These are phyloP conservation scores for Coemansia sp. DNA, from an alignment of 192 early-diverging fungal genomes.

Conservation along the genomic window DNA sequence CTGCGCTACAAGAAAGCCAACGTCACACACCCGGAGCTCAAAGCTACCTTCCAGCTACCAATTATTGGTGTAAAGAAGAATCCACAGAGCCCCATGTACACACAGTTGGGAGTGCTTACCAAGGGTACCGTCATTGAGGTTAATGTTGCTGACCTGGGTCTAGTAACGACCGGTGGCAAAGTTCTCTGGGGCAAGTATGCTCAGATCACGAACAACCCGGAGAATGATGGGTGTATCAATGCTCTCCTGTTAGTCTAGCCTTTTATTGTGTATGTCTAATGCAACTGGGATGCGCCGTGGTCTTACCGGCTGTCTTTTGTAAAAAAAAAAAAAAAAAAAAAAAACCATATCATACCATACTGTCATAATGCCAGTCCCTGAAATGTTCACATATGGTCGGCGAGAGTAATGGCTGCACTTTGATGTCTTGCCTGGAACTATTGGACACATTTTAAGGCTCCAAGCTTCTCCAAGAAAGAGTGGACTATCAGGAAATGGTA, in stretches of 20 bases:
- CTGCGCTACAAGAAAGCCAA: constrained; percentile 98
- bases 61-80: constrained; percentile 99
- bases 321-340: too few relatives aligned
- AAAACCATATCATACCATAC: too few relatives aligned
- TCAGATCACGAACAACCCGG: constrained; percentile 97
- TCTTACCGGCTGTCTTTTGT: too few relatives aligned
- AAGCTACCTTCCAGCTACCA: constrained; percentile 94
- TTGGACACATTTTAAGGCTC: too few relatives aligned
- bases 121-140: constrained; percentile 98
- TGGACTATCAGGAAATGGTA: too few relatives aligned
- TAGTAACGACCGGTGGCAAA: constrained; percentile 95
- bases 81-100: constrained; percentile 92
- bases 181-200: constrained; percentile 98
- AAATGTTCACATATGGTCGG: constrained; percentile 1
- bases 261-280: too few relatives aligned
- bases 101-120: constrained; percentile 94
- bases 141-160: constrained; percentile 91
- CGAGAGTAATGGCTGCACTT: not conserved
- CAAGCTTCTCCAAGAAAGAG: too few relatives aligned
- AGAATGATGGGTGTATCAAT: constrained; percentile 96
- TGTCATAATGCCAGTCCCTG: not conserved
- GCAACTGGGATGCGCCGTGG: too few relatives aligned
- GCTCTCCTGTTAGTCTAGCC: constrained; percentile 84
- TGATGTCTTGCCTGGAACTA: too few relatives aligned
- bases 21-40: constrained; percentile 97